A percentile compares a stretch with the other conserved stretches of the same genome.
Conservation (phyloP, 805 yeast genomes). For the Candida yuanshanica region DNA sequence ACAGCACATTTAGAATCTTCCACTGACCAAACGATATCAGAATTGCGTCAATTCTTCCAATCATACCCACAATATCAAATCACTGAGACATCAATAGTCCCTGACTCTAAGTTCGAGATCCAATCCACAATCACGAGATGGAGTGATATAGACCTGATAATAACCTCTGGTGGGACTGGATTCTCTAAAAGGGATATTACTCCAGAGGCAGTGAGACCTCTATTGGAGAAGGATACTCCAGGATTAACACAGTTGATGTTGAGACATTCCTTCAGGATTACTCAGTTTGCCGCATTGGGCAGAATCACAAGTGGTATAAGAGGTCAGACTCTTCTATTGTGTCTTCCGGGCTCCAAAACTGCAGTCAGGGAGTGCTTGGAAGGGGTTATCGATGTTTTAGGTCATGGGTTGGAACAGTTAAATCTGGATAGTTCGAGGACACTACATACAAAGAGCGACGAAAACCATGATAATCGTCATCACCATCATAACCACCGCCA, state of each 20-base stretch:
- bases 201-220: slow-evolving; percentile 43
- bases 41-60: slow-evolving; percentile 3
- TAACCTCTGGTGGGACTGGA: slow-evolving; percentile 54
- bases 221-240: slow-evolving; percentile 40
- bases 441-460: slow-evolving; percentile 28
- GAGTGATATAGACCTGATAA: slow-evolving; percentile 26
- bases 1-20: background rate
- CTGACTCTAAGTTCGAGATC: slow-evolving; percentile 29
- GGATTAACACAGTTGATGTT: slow-evolving; percentile 47
- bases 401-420: slow-evolving; percentile 39
- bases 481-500: slow-evolving; percentile 9
- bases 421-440: slow-evolving; percentile 32
- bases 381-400: slow-evolving; percentile 32
- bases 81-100: slow-evolving; percentile 22
- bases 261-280: slow-evolving; percentile 33
- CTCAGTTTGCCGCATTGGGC: slow-evolving; percentile 44
- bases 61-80: slow-evolving; percentile 8
- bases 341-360: slow-evolving; percentile 49
- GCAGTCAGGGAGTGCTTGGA: slow-evolving; percentile 41
- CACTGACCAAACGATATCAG: slow-evolving; percentile 2
- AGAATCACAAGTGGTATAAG: slow-evolving; percentile 46
- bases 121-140: slow-evolving; percentile 22
- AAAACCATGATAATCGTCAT: slow-evolving; percentile 4
- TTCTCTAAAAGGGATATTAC: slow-evolving; percentile 40
- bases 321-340: slow-evolving; percentile 32